Base-by-base conservation (phyloP, 805 yeast genomes). In the Komagataella pseudopastoris region DNA sequence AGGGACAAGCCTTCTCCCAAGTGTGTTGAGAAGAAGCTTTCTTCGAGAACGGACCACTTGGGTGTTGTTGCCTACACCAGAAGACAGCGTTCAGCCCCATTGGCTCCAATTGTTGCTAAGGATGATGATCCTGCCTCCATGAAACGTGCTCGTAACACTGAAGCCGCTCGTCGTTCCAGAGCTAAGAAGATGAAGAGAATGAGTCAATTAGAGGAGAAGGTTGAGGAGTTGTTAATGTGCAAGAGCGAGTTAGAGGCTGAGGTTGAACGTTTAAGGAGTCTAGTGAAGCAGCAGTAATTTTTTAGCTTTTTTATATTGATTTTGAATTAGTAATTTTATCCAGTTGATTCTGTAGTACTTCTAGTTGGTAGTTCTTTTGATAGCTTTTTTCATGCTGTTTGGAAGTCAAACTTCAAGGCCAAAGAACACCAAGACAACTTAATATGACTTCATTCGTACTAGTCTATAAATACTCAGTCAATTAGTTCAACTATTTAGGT, bases 131-230 rank as follows among this genome's bases (percentile, higher is more conserved):
- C 83, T n/a, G 77, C 76, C 52, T 78, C 88, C 48, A 66, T 85
- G 60, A 91, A 91, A 72, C 83, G 98, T 65, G 98, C 98, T 6
- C 83, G 91, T 68, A 91, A 93, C 76, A 91, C 91, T n/a, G 96
- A 89, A 64, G 97, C 98, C 58, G 97, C 97, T 6, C 81, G 97
- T 67, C 80, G 96, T 63, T 88, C 96, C 23, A 76, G 97, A 62
- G 96, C 96, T 22, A 81, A 96, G 66, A 88, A 90, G 68, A 81
- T 85, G 82, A 86, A 86, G 65, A 79, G 95, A 66, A 85, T 90
- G 88, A 60, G 68, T 54, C 91, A 87, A 64, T 72, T 90, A 64
- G 97, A 90, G 68, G 78, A 68, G 22, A 81, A 79, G 65, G 93
- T 89, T 51, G 88, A 82, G 57, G 75, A 66, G 36, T 71, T 90